A percentile compares a stretch with the other conserved stretches of the same genome.
Conservation (phyloP, 2,329 filamentous ascomycete genomes). For the Ophiostoma sp. region DNA sequence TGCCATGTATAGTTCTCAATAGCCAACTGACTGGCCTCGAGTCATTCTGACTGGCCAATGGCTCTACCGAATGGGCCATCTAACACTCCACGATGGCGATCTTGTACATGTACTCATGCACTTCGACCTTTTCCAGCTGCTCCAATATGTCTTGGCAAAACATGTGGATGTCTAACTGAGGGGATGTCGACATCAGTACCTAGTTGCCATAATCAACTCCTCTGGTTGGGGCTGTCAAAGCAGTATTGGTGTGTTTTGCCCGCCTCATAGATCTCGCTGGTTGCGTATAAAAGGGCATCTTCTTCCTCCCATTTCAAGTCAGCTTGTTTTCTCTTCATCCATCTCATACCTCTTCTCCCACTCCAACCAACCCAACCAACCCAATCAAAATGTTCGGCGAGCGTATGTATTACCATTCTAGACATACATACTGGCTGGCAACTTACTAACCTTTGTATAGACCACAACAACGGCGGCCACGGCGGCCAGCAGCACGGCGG, state of each 20-base stretch:
- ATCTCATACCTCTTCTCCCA: not conserved
- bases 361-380: not conserved
- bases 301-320: not conserved
- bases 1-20: not conserved
- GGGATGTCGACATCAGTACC: not conserved
- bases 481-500: slow-evolving; percentile 1
- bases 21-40: not conserved
- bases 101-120: slow-evolving; percentile 1
- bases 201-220: not conserved
- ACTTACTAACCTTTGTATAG: not conserved
- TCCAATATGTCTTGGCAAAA: not conserved
- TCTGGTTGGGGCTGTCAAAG: not conserved
- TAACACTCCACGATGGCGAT: not conserved
- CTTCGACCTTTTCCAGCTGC: not conserved
- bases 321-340: not conserved
- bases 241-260: not conserved
- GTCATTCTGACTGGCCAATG: not conserved
- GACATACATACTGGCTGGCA: no score
- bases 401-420: not conserved
- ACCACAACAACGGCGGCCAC: slow-evolving; percentile 14
- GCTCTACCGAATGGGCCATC: not conserved
- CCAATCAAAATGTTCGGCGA: slow-evolving; percentile 9
- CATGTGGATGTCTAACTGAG: not conserved
- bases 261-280: not conserved
- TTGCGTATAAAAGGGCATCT: not conserved